Base-by-base conservation (phyloP, 108 stramenopile species). In the Parietichytrium sp. region DNA sequence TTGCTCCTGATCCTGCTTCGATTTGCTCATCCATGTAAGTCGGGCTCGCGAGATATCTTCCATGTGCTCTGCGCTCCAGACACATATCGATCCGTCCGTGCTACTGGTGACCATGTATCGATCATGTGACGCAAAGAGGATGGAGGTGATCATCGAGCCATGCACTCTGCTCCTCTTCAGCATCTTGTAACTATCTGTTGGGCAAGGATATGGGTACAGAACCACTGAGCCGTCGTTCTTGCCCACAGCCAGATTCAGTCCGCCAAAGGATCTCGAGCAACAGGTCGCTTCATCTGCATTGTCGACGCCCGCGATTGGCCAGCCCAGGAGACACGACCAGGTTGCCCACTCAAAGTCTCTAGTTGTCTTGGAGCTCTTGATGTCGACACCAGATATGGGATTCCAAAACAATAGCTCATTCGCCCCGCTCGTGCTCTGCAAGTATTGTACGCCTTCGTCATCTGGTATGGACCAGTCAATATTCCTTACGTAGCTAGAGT, bases 331-430 rank as follows among this genome's bases (percentile, higher is more conserved):
- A 42, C 61, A 72, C 38, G 61, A 45, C 33, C 42, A 72, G 6
- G 61, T 23, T 23, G 61, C 61, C 61, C 61, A 72, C 6, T 72
- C 61, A 27, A 72, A 45, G 61, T 45, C 61, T 38, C 20, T 10
- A n/a, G 20, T 38, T 10, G 20, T 33, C 29, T 38, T 20, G 36
- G 61, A 6, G 20, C 20, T 45, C 20, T n/a, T 1, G 0, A 72
- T 6, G 12, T n/a, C 38, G 12, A 10, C 29, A 15, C n/a, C 61
- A 45, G 61, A 31, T 31, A 0, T 20, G 10, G n/a, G 61, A 0
- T 72, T n/a, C 61, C 33, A 72, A 25, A 18, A 72, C 16, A 72
- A 42, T n/a, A 72, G 10, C 61, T 72, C 61, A 7, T 2, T 10
- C 8, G 61, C n/a, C 38, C 61, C 42, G 42, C 61, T 33, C 33